Evolutionary conservation across 2,329 filamentous ascomycete species (phyloP), one percentile per base, ranked within the genome.

Genomic region (Tricladium varicosporioides): DNA sequence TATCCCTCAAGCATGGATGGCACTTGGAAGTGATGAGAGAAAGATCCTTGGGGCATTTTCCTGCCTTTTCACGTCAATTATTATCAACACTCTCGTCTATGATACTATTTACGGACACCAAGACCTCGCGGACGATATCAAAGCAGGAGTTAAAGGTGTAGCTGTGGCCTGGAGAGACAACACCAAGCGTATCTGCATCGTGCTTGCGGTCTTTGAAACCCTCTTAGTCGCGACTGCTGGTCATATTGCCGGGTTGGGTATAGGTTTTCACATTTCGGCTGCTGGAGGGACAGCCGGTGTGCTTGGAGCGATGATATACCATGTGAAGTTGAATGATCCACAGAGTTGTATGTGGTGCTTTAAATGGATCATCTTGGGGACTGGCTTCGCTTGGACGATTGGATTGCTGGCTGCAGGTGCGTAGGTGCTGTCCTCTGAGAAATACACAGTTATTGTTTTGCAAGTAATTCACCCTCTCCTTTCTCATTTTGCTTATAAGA

Each of bases 71-170:
- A 15, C 22, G 2, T 10, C n/a, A 22, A 27, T 22, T 48, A 5
- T 11, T 5, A 11, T 48, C 19, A 31, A 48, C 46, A 48, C 46
- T 4, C n/a, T 31, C 9, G 14, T 48, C 46, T 48, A 48, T 31
- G 46, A 48, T 48, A 48, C 46, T 9, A 31, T 48, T 31, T 48
- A 48, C 14, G 46, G 46, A 11, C 46, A 48, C 11, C 46, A 48
- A 15, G 46, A 48, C 46, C 46, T 48, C 4, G 46, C 46, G n/a
- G 46, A 48, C 11, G 46, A 48, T 18, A 9, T 48, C 10, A 48
- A 48, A 19, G 46, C 46, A 27, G 46, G 46, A 48, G 46, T 48
- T 11, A 48, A 48, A 27, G 27, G 46, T 15, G 16, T 27, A 27
- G 46, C 46, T 48, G 19, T 48, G 22, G 46, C 46, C 2, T 48